phyloP scores from a whole-genome alignment of 257 asterid genomes.

The Prunella vulgaris region DNA sequence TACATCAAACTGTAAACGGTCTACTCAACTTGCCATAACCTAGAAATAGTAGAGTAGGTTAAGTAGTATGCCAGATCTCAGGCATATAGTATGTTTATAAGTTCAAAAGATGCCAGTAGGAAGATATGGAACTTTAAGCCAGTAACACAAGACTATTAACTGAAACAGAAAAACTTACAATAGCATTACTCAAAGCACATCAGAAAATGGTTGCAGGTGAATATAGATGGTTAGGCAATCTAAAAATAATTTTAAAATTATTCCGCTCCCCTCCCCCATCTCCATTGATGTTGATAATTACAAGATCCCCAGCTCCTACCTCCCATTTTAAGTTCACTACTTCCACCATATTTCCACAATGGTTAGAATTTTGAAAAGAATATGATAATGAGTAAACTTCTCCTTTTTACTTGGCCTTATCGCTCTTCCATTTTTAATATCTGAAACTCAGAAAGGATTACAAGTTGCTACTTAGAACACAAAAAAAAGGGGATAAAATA shows the following conservation, averaged over 20 bases:
- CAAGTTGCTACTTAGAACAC: neutral
- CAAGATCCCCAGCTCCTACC: neutral
- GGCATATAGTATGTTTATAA: constrained; percentile 6
- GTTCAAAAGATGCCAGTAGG: neutral
- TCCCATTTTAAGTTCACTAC: neutral
- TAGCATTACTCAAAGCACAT: neutral
- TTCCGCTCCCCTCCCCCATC: neutral
- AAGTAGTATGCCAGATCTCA: constrained; percentile 1
- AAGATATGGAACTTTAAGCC: neutral
- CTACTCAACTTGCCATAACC: constrained; percentile 1
- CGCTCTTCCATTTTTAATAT: neutral
- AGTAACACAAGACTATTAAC: no score
- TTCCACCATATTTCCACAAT: neutral
- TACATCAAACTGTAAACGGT: neutral
- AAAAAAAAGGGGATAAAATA: neutral
- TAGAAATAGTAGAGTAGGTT: neutral
- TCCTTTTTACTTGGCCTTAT: neutral
- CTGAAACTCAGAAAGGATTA: neutral
- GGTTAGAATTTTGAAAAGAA: neutral
- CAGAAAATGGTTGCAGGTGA: constrained; percentile 2
- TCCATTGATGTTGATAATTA: neutral
- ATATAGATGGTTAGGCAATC: neutral
- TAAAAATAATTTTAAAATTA: neutral
- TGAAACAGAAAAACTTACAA: constrained; percentile 1
- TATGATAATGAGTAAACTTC: neutral